Base-by-base conservation (phyloP, 345 rosid species). In the Microthlaspi erraticum region DNA sequence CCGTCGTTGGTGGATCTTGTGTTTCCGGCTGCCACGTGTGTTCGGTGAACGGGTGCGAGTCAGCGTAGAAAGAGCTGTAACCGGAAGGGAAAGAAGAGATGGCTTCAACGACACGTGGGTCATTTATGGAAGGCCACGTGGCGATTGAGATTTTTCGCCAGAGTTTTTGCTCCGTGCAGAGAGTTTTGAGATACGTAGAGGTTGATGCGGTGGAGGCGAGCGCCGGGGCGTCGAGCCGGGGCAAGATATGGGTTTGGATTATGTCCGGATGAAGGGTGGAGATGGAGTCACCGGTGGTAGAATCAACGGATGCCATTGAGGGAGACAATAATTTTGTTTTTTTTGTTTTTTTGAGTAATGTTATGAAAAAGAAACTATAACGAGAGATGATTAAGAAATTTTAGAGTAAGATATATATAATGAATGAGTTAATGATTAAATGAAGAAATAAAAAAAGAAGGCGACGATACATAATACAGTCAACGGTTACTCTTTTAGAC, bases 161-260 rank as follows among this genome's bases (percentile, higher is more conserved):
- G 57, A 93, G 95, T 4, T 54, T 37, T 1, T 84, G 86, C 1
- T 84, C 60, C 12, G 84, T 6, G 57, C 87, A 85, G 29, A 92
- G 86, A 3, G 82, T 44, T 56, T 71, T 76, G 18, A 90, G 78
- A 12, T 87, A 81, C 6, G 88, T 63, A 0, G 97, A 87, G 19
- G 86, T 75, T 66, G 87, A 72, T 72, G 88, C 74, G 44, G 81
- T 66, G 29, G 93, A 72, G 12, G 86, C 82, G n/a, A 92, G 84
- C 26, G 96, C 57, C 10, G 87, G 89, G 68, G 95, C 98, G 66
- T 92, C 98, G 59, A 92, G 98, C 31, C 85, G 80, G 57, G 84
- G 80, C 73, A 92, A 54, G 86, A 92, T 80, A 70, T 81, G 86
- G 54, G 88, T 55, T 34, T 69, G 80, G 70, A 92, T 70, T 50